Base-by-base conservation (phyloP, 2,329 filamentous ascomycete genomes). In the Neodidymelliopsis sp. region DNA sequence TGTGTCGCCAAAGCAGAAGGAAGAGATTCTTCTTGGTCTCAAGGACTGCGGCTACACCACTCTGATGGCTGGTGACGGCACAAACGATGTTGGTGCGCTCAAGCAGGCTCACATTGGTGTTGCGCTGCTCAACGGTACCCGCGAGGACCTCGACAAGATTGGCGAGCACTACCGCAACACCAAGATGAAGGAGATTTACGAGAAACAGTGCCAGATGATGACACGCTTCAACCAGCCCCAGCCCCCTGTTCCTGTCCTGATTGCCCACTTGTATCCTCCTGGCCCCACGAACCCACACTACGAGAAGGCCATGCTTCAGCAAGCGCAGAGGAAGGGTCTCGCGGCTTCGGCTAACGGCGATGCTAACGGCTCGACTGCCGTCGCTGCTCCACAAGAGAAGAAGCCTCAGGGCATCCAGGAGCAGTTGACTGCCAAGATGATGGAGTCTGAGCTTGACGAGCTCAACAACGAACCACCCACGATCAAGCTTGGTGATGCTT, bases 41-140 rank as follows among this genome's bases (percentile, higher is more conserved):
- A 97, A 96, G 77, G 92, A 96, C 66, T 89, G 91, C 77, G 94
- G 94, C 38, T 99, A 99, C 78, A 97, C 94, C 53, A 99, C 94
- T 22, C 83, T 99, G 55, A 99, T 99, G 94, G 95, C 92, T 64
- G 94, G 94, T 74, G 94, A 99, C 67, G 94, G 94, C 57, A 99
- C 94, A 45, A 99, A 99, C 73, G 94, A 99, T 69, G 94, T 99
- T 45, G 94, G 94, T 58, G 94, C 94, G 33, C 79, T 99, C 67
- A 99, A 99, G 80, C 94, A 99, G 77, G 94, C 94, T 29, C 94
- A 99, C 70, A 91, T 99, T 57, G 94, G 94, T 75, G 90, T 99
- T 56, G 94, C 94, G 16, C 85, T 99, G 38, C 84, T 99, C 61
- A 99, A 99, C 74, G 94, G 94, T 56, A 95, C 92, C 1, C 88